Percentiles rank a stretch among this genome's conserved stretches.
Evolutionary conservation across 2,329 filamentous ascomycete species (phyloP).

Genomic region (Epichloe baconii): DNA sequence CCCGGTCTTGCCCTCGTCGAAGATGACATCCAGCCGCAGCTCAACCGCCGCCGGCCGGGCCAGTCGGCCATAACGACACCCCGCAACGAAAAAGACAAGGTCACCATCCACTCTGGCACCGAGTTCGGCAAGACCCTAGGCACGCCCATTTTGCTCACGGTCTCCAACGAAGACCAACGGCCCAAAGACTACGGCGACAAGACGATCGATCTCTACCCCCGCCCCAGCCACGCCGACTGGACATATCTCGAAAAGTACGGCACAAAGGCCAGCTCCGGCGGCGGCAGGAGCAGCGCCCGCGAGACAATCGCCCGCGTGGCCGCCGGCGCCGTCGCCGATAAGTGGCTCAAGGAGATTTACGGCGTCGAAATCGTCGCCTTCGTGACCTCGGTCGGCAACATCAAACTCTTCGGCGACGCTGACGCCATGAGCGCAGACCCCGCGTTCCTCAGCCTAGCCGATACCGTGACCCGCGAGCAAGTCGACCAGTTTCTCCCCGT

Average conservation of each 20-base stretch:
- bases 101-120: conserved; percentile 85
- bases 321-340: conserved; percentile 84
- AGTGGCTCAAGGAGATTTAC: conserved; percentile 71
- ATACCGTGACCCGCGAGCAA: conserved; percentile 56
- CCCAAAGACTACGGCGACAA: conserved; percentile 81
- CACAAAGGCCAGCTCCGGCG: conserved; percentile 79
- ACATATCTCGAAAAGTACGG: conserved; percentile 98
- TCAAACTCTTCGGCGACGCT: conserved; percentile 20
- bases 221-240: conserved; percentile 89
- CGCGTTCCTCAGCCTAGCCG: conserved; percentile 60
- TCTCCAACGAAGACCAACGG: conserved; percentile 85
- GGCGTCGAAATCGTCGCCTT: conserved; percentile 87
- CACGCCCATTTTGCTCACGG: conserved; percentile 77
- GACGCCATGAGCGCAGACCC: conserved; percentile 57
- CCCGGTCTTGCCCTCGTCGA: conserved; percentile 79
- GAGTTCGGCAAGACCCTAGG: conserved; percentile 84
- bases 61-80: conserved; percentile 86
- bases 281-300: conserved; percentile 79
- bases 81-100: conserved; percentile 80
- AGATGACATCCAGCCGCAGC: conserved; percentile 82
- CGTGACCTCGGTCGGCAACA: conserved; percentile 66
- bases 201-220: conserved; percentile 84
- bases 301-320: conserved; percentile 92
- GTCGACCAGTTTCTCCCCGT: conserved; percentile 82
- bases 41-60: conserved; percentile 79